Conservation (phyloP, 495 filamentous ascomycete species). For the Penicillium odoratum region DNA sequence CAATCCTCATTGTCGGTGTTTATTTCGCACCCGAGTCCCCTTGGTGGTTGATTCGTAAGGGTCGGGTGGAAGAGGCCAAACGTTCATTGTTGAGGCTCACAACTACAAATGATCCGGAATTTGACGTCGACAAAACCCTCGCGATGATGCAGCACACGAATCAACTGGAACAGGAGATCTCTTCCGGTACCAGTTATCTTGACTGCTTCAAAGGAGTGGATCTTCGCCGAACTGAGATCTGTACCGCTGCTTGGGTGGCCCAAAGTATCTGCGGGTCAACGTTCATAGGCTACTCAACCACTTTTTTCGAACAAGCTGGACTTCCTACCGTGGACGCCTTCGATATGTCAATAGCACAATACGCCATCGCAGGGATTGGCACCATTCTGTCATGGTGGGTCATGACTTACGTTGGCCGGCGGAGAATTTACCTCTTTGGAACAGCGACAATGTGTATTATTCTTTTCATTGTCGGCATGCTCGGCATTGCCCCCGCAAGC, state of each 20-base stretch:
- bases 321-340: constrained; percentile 56
- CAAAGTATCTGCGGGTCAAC: constrained; percentile 69
- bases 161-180: constrained; percentile 69
- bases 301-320: constrained; percentile 69
- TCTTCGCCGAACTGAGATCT: constrained; percentile 71
- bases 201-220: constrained; percentile 79
- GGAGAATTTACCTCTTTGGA: constrained; percentile 63
- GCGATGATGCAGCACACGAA: constrained; percentile 85
- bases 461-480: constrained; percentile 63
- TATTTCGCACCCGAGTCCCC: constrained; percentile 73
- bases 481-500: constrained; percentile 50
- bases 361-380: constrained; percentile 64
- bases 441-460: constrained; percentile 56
- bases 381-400: constrained; percentile 66
- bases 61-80: constrained; percentile 67
- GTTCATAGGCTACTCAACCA: constrained; percentile 69
- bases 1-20: constrained; percentile 70
- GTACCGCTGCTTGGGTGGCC: constrained; percentile 58
- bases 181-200: constrained; percentile 62
- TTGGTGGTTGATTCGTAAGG: constrained; percentile 80
- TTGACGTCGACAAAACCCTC: constrained; percentile 73
- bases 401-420: constrained; percentile 62
- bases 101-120: constrained; percentile 55
- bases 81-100: constrained; percentile 65
- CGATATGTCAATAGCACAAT: constrained; percentile 64